These are phyloP conservation scores for Cytospora chrysosperma DNA, from an alignment of 2,329 filamentous ascomycete genomes.

Conservation along the genomic window DNA sequence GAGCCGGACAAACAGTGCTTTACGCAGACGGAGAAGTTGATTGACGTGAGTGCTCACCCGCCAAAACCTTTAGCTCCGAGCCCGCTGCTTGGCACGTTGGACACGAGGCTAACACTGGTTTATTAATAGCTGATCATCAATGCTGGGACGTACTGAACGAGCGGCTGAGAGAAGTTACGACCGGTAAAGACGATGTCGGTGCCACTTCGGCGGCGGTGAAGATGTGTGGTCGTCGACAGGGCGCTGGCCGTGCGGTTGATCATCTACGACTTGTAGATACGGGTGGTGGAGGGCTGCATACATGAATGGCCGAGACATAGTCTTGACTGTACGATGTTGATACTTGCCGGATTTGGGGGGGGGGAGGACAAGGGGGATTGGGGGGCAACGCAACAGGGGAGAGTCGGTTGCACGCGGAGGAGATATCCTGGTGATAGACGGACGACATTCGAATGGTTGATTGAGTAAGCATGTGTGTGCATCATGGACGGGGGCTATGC, in stretches of 20 bases:
- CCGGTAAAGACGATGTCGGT: neutral
- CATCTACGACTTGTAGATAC: neutral
- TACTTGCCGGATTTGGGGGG: slow-evolving; percentile 4
- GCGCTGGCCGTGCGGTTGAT: neutral
- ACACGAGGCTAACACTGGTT: slow-evolving; percentile 2
- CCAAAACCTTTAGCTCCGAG: neutral
- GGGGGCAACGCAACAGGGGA: neutral
- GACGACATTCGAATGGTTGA: slow-evolving; percentile 12
- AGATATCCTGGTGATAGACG: slow-evolving; percentile 19
- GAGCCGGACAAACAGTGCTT: slow-evolving; percentile 49
- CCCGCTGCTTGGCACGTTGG: neutral
- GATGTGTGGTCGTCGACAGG: neutral
- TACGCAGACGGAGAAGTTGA: slow-evolving; percentile 57
- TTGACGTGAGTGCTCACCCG: slow-evolving; percentile 52
- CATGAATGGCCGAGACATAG: neutral
- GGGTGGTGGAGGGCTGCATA: neutral
- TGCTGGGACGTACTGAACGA: slow-evolving; percentile 19
- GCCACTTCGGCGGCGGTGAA: neutral
- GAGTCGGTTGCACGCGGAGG: slow-evolving; percentile 10
- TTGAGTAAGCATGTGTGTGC: neutral
- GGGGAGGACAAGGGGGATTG: no score
- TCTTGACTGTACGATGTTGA: slow-evolving; percentile 4
- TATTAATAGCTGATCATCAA: slow-evolving; percentile 20
- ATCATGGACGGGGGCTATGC: neutral
- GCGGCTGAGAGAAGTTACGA: neutral